A percentile compares a stretch with the other conserved stretches of the same genome.
Conservation (phyloP, 805 yeast genomes). For the Ogataea sp. region DNA sequence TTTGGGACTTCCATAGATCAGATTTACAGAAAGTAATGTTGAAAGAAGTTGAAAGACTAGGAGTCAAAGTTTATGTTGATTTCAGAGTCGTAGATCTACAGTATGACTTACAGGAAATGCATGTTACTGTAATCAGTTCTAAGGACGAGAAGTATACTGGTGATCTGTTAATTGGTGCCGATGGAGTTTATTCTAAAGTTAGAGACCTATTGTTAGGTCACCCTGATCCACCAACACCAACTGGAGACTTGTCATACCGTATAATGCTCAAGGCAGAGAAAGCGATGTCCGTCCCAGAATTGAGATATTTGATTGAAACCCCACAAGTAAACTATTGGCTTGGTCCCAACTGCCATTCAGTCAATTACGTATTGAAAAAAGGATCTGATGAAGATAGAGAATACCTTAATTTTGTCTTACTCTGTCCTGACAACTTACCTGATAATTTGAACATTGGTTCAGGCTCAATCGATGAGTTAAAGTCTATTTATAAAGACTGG, state of each 20-base stretch:
- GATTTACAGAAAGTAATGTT: slow-evolving; percentile 21
- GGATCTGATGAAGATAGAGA: slow-evolving; percentile 11
- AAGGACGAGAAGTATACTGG: slow-evolving; percentile 11
- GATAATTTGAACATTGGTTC: slow-evolving; percentile 11
- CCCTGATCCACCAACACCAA: slow-evolving; percentile 17
- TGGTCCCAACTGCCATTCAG: slow-evolving; percentile 24
- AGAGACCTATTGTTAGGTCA: slow-evolving; percentile 20
- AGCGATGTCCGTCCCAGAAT: slow-evolving; percentile 16
- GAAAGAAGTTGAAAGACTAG: slow-evolving; percentile 13
- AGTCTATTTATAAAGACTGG: slow-evolving; percentile 18
- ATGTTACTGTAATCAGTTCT: slow-evolving; percentile 8
- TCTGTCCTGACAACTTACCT: slow-evolving; percentile 23
- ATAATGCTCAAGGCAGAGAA: slow-evolving; percentile 24
- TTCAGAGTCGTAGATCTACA: slow-evolving; percentile 11
- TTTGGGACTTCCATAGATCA: slow-evolving; percentile 22
- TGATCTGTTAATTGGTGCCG: slow-evolving; percentile 16
- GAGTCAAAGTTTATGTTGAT: slow-evolving; percentile 12
- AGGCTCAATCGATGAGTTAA: slow-evolving; percentile 19
- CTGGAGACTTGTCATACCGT: slow-evolving; percentile 13
- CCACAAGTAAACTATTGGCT: slow-evolving; percentile 26
- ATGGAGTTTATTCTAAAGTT: slow-evolving; percentile 19
- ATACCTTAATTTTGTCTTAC: slow-evolving; percentile 21
- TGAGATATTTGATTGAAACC: slow-evolving; percentile 8
- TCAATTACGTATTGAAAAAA: slow-evolving; percentile 19
- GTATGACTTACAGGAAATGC: slow-evolving; percentile 11